These are phyloP conservation scores for Aspergillus amoenus DNA, from an alignment of 2,329 filamentous ascomycete species.

Conservation along the genomic window DNA sequence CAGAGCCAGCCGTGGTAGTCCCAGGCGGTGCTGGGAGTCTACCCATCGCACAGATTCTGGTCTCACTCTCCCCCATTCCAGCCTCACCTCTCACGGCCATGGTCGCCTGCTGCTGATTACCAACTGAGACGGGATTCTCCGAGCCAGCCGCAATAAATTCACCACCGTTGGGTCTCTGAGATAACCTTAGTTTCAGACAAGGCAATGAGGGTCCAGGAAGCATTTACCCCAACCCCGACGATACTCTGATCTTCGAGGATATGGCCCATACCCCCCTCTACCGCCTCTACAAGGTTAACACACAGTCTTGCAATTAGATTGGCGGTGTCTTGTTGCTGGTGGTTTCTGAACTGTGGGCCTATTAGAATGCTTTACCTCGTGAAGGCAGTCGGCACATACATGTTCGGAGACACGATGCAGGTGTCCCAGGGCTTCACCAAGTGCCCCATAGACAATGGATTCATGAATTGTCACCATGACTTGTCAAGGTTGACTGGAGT, in stretches of 20 bases:
- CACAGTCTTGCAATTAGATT: constrained; percentile 37
- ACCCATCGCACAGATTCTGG: constrained; percentile 4
- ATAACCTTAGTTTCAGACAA: background rate
- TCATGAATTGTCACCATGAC: too few species aligned
- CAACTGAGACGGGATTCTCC: background rate
- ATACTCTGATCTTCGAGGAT: constrained; percentile 20
- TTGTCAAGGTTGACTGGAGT: background rate
- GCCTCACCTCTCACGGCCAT: constrained; percentile 15
- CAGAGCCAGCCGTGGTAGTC: background rate
- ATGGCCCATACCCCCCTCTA: constrained; percentile 30
- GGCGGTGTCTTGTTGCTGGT: constrained; percentile 30
- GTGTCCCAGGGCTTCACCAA: constrained; percentile 29
- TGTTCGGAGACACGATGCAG: constrained; percentile 27
- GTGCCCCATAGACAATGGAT: constrained; percentile 28
- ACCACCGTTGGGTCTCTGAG: constrained; percentile 2
- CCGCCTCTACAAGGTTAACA: constrained; percentile 32
- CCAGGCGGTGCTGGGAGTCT: constrained; percentile 3
- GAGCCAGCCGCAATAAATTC: background rate
- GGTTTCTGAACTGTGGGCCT: constrained; percentile 27
- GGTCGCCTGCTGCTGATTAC: constrained; percentile 16
- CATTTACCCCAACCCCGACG: constrained; percentile 19
- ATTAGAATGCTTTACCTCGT: constrained; percentile 1
- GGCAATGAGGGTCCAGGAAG: background rate
- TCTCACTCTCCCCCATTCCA: constrained; percentile 12
- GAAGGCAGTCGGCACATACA: constrained; percentile 20